Conservation (phyloP, 305 asterid genomes). For the Stenogyne calaminthoides region DNA sequence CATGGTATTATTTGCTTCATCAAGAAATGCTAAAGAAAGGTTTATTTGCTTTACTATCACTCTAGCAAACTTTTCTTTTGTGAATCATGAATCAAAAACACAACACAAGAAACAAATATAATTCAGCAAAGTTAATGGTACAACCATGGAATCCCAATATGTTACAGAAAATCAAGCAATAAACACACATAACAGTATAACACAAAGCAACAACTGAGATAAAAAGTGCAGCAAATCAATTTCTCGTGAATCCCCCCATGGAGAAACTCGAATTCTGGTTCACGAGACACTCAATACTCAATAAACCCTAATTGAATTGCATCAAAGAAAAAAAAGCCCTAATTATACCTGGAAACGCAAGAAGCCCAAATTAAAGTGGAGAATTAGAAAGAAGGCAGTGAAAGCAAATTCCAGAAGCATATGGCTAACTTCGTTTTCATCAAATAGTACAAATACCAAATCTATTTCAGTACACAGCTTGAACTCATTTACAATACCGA, state of each 20-base stretch:
- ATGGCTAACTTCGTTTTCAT: background rate
- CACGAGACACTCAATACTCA: background rate
- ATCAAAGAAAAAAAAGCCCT: conserved; percentile 9
- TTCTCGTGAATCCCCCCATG: background rate
- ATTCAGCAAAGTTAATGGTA: background rate
- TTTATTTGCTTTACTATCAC: background rate
- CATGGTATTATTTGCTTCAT: too few species aligned
- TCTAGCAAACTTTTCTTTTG: background rate
- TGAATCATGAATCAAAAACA: background rate
- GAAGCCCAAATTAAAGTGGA: background rate
- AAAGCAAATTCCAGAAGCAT: background rate
- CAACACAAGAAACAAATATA: background rate
- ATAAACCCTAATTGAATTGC: conserved; percentile 4
- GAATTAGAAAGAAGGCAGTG: background rate
- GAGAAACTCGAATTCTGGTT: too few species aligned
- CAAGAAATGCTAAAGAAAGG: conserved; percentile 2
- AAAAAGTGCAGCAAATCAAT: background rate
- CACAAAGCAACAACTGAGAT: background rate
- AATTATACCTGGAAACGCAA: background rate
- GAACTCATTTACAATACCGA: conserved; percentile 72
- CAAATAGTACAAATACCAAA: conserved; percentile 14
- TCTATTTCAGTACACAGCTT: background rate
- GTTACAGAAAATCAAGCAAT: background rate
- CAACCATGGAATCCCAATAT: conserved; percentile 7
- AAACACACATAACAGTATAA: background rate